These are phyloP conservation scores for Cyclospora cayetanensis DNA, from an alignment of 169 alveolate genomes.

Conservation along the genomic window DNA sequence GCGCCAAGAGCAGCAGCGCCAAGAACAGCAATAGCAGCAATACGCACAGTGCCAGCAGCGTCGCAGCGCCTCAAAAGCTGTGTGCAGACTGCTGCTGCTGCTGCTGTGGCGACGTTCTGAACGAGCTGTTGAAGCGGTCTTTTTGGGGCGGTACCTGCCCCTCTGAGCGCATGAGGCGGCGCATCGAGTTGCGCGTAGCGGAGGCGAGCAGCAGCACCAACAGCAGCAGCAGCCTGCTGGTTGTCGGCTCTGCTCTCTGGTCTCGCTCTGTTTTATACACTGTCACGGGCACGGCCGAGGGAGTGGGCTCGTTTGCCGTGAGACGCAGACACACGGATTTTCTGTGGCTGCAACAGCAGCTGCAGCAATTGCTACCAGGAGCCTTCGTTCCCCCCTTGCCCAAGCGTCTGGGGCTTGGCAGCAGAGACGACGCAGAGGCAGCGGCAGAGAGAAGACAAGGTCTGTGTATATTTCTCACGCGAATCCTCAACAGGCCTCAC, in stretches of 20 bases:
- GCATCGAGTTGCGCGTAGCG: not conserved
- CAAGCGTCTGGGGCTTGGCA: slow-evolving; percentile 77
- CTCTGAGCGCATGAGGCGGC: not conserved
- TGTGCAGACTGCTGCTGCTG: not conserved
- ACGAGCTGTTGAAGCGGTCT: not conserved
- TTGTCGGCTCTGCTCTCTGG: not conserved
- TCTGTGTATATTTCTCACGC: slow-evolving; percentile 78
- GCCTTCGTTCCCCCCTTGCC: slow-evolving; percentile 82
- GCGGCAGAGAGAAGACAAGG: slow-evolving; percentile 77
- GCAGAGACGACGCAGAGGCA: slow-evolving; percentile 77
- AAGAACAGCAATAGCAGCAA: not conserved
- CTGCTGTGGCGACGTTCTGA: not conserved
- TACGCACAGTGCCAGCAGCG: not conserved
- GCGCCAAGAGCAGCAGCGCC: not conserved
- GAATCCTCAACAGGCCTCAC: slow-evolving; percentile 71
- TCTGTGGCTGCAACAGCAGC: slow-evolving; percentile 78
- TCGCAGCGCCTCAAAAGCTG: not conserved
- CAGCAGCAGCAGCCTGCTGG: not conserved
- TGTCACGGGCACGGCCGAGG: slow-evolving; percentile 74
- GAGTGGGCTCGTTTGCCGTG: slow-evolving; percentile 69
- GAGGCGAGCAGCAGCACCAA: not conserved
- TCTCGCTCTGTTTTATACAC: slow-evolving; percentile 13
- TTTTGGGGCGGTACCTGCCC: not conserved
- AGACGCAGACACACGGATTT: slow-evolving; percentile 81
- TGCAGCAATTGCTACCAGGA: slow-evolving; percentile 76